A percentile compares a stretch with the other conserved stretches of the same genome.
Conservation (phyloP, 2,329 filamentous ascomycete genomes). For the Ophiostoma sp. region DNA sequence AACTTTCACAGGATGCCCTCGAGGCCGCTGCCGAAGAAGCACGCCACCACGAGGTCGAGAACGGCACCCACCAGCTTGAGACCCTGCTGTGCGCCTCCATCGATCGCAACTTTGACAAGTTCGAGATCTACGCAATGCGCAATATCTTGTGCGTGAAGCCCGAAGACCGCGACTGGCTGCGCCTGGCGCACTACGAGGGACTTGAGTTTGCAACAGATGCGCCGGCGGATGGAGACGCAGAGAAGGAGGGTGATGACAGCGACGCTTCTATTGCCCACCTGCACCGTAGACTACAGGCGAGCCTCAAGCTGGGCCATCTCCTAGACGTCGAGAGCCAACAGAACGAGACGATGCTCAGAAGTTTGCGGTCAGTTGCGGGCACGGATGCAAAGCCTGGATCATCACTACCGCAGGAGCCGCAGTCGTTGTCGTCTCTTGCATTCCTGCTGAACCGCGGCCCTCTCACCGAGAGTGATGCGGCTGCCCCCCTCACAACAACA, state of each 20-base stretch:
- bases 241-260: slow-evolving; percentile 25
- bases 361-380: slow-evolving; percentile 49
- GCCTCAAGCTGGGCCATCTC: slow-evolving; percentile 65
- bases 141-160: slow-evolving; percentile 69
- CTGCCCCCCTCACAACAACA: slow-evolving; percentile 61
- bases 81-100: slow-evolving; percentile 75
- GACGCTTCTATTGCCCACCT: slow-evolving; percentile 63
- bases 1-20: slow-evolving; percentile 16
- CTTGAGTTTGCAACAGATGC: slow-evolving; percentile 41
- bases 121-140: slow-evolving; percentile 83
- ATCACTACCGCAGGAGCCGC: slow-evolving; percentile 26
- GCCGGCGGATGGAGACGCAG: slow-evolving; percentile 19
- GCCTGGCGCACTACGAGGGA: slow-evolving; percentile 77
- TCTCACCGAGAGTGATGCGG: slow-evolving; percentile 46
- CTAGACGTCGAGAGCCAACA: slow-evolving; percentile 63
- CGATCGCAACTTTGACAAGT: slow-evolving; percentile 78
- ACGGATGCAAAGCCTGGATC: neutral
- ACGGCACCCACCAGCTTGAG: slow-evolving; percentile 79
- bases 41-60: slow-evolving; percentile 69
- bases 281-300: slow-evolving; percentile 69
- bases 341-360: slow-evolving; percentile 64
- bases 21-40: slow-evolving; percentile 40
- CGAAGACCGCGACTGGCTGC: slow-evolving; percentile 70
- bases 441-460: slow-evolving; percentile 53
- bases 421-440: slow-evolving; percentile 39